Percentiles rank a stretch among this genome's conserved stretches.
Conservation (phyloP, 208 protist genomes). For the Tritrichomonas foetus region DNA sequence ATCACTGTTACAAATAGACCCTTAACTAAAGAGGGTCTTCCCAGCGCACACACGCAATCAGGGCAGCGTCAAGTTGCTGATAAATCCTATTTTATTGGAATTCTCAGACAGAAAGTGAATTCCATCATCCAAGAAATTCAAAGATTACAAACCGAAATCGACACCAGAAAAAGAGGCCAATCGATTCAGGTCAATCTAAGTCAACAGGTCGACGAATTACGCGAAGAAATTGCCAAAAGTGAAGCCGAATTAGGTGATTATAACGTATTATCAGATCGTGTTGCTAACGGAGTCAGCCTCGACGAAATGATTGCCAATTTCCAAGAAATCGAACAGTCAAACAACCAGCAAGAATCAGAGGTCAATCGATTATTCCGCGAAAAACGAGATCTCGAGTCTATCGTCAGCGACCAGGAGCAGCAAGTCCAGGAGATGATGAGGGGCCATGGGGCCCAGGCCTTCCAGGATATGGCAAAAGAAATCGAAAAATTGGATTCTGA, state of each 20-base stretch:
- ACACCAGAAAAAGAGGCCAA: background rate
- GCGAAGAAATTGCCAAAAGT: background rate
- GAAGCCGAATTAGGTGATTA: conserved; percentile 19
- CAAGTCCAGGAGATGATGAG: background rate
- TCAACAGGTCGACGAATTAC: background rate
- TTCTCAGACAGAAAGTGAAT: background rate
- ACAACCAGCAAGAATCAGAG: background rate
- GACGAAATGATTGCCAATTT: background rate
- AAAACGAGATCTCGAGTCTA: background rate
- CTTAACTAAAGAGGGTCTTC: background rate
- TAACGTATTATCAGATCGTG: conserved; percentile 22
- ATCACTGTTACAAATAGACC: too few relatives aligned
- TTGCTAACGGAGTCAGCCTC: background rate
- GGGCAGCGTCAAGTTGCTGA: background rate
- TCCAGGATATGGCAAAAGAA: background rate
- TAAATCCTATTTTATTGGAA: background rate
- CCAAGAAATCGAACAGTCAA: background rate
- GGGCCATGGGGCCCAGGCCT: background rate
- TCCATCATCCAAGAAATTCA: conserved; percentile 12
- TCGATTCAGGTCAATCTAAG: background rate
- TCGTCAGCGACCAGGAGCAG: background rate
- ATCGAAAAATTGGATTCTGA: background rate
- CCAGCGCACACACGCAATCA: background rate
- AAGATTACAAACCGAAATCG: background rate
- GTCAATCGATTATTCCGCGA: background rate